Conservation (phyloP, 768 basidiomycete genomes). For the Candolleomyces eurysporus region DNA sequence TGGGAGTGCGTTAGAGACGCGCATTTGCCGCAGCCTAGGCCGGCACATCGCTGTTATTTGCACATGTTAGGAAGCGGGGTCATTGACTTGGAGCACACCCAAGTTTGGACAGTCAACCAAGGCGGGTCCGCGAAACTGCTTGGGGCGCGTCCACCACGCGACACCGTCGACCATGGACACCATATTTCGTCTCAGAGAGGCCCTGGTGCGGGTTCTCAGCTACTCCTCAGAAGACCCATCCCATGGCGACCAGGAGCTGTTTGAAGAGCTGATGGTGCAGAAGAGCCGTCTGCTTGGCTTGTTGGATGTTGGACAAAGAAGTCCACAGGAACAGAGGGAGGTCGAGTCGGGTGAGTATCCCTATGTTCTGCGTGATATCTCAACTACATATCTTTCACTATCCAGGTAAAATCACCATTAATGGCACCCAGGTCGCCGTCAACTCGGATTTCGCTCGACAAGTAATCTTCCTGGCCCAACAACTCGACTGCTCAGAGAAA, state of each 20-base stretch:
- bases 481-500: constrained; percentile 81
- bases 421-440: constrained; percentile 67
- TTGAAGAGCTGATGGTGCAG: constrained; percentile 70
- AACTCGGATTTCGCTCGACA: constrained; percentile 80
- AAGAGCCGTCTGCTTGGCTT: constrained; percentile 61
- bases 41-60: background rate
- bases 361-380: background rate
- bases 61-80: background rate
- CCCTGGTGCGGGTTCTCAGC: constrained; percentile 47
- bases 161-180: constrained; percentile 47
- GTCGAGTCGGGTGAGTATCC: constrained; percentile 57
- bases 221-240: constrained; percentile 38
- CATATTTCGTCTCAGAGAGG: constrained; percentile 53
- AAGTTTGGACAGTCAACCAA: background rate
- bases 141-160: constrained; percentile 1
- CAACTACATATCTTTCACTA: constrained; percentile 1
- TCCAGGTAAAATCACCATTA: constrained; percentile 63
- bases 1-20: background rate
- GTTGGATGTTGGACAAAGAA: constrained; percentile 63
- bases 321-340: constrained; percentile 64
- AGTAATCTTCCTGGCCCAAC: constrained; percentile 73
- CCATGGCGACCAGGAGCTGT: constrained; percentile 69
- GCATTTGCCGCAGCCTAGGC: background rate
- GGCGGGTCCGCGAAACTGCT: background rate
- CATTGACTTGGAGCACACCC: background rate